Base-by-base conservation (phyloP, 1,139 yeast species). In the Candida glucosophila region DNA sequence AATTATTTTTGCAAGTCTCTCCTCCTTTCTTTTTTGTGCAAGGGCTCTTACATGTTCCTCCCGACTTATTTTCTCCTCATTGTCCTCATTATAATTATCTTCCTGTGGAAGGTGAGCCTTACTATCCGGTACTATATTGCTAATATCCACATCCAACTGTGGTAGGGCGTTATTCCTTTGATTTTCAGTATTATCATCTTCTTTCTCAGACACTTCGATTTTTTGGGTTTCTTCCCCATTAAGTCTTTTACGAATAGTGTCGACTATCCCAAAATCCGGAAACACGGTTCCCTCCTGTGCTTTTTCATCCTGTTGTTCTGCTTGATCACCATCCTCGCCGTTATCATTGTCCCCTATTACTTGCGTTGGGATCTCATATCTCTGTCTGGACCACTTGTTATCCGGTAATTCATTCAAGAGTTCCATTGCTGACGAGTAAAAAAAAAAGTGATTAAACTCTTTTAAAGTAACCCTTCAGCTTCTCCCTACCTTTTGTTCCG, bases 1-100 rank as follows among this genome's bases (percentile, higher is more conserved):
- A 13, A 62, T 43, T 27, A 63, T 69, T 2, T 53, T 51, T 25
- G 52, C 54, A 17, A 59, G 43, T 22, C 41, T 35, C 14, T 41
- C 37, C 18, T 34, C 32, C 24, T 36, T 38, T 20, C 36, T 31
- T 15, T 31, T 32, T n/a, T 10, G 22, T 27, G 28, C 22, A 25
- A 24, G 35, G 39, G 27, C 30, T 33, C 27, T 8, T 14, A 35
- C n/a, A 19, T 46, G 34, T 15, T 58, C 34, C 26, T 47, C 40
- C n/a, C n/a, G n/a, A n/a, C n/a, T n/a, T n/a, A n/a, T n/a, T n/a
- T n/a, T n/a, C n/a, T n/a, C n/a, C n/a, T n/a, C n/a, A n/a, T n/a
- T n/a, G n/a, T n/a, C n/a, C n/a, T n/a, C n/a, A n/a, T n/a, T n/a
- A n/a, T n/a, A n/a, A n/a, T n/a, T n/a, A n/a, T n/a, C n/a, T n/a